A percentile compares a stretch with the other conserved stretches of the same genome.
phyloP scores from a whole-genome alignment of 1,284 basidiomycete species.

The Trametes polyzona region DNA sequence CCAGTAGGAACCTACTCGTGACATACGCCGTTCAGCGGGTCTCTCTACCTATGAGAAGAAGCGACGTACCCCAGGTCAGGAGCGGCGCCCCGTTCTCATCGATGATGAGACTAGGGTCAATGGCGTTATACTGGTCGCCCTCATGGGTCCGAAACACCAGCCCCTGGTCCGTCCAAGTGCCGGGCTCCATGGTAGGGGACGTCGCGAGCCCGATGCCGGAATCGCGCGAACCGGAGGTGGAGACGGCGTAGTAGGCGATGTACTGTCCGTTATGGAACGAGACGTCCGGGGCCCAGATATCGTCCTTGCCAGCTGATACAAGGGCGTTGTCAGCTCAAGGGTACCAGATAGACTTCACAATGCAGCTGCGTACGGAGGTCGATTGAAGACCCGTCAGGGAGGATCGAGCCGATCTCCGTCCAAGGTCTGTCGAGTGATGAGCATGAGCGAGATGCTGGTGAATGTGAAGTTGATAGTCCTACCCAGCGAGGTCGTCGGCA shows the following conservation, averaged over 20 bases:
- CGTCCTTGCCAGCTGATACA: constrained; percentile 1
- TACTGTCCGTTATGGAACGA: constrained; percentile 25
- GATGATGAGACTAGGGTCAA: constrained; percentile 21
- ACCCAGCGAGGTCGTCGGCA: constrained; percentile 26
- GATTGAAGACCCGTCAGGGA: constrained; percentile 17
- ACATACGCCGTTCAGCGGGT: not conserved
- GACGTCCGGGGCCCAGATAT: constrained; percentile 24
- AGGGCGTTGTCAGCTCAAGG: not conserved
- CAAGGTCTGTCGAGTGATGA: constrained; percentile 10
- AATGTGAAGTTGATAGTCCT: not conserved
- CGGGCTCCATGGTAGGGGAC: constrained; percentile 36
- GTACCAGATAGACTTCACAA: not conserved
- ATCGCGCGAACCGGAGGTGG: constrained; percentile 36
- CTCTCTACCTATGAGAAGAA: not conserved
- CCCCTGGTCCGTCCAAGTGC: constrained; percentile 40
- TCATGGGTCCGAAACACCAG: constrained; percentile 33
- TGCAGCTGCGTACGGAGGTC: not conserved
- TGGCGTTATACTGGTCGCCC: constrained; percentile 38
- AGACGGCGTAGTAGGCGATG: constrained; percentile 38
- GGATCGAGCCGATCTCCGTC: constrained; percentile 17
- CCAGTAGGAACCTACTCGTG: constrained; percentile 6
- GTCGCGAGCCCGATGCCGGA: constrained; percentile 40
- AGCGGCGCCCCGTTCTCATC: constrained; percentile 7
- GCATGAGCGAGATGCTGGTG: not conserved
- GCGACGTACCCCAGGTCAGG: constrained; percentile 14